phyloP scores from a whole-genome alignment of 129 eudicot species.

The Chrysanthemum seticuspe region DNA sequence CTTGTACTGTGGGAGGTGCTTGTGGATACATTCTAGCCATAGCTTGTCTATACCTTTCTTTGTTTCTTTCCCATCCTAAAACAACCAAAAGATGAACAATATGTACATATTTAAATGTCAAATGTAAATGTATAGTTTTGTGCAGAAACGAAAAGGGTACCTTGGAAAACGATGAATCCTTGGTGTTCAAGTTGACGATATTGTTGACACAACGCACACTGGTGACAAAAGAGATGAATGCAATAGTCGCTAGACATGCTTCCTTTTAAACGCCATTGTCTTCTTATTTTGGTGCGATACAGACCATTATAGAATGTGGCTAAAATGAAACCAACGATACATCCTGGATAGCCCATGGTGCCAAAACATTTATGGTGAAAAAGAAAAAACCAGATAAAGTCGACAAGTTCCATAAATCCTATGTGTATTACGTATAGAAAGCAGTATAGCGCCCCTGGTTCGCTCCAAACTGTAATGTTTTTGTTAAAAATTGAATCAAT shows the following conservation, averaged over 20 bases:
- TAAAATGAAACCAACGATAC: conserved; percentile 33
- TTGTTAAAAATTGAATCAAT: neutral
- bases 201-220: conserved; percentile 39
- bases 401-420: conserved; percentile 34
- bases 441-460: conserved; percentile 34
- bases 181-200: conserved; percentile 43
- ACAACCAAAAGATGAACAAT: neutral
- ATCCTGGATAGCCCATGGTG: conserved; percentile 33
- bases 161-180: conserved; percentile 36
- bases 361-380: conserved; percentile 29
- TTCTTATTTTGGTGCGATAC: conserved; percentile 36
- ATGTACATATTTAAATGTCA: neutral
- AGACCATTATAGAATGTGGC: conserved; percentile 34
- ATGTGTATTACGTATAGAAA: conserved; percentile 32
- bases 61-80: conserved; percentile 39
- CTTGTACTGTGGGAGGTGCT: conserved; percentile 37
- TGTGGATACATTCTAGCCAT: conserved; percentile 35
- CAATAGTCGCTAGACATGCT: conserved; percentile 27
- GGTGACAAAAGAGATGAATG: conserved; percentile 38
- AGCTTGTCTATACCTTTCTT: conserved; percentile 33
- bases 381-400: conserved; percentile 13
- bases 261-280: conserved; percentile 35
- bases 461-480: conserved; percentile 28
- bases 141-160: conserved; percentile 12
- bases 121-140: neutral